Conservation (phyloP, 2,329 filamentous ascomycete species). For the Sarocladium brachiariae region DNA sequence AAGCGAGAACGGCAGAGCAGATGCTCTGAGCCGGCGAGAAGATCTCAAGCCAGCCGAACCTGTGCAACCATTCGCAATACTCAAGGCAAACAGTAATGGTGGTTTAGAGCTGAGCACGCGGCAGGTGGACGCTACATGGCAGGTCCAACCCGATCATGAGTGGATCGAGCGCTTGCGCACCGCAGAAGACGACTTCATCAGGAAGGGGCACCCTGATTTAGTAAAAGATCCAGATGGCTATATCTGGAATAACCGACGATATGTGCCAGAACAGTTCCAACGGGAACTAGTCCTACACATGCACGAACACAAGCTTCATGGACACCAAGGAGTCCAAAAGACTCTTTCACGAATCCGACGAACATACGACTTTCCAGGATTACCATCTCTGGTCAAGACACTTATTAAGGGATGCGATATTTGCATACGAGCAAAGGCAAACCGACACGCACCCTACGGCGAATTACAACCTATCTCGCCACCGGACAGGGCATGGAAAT, state of each 20-base stretch:
- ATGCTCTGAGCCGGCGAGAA: not conserved
- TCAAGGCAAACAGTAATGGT: no score
- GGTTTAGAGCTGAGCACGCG: no score
- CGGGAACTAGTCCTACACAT: not conserved
- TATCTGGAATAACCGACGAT: not conserved
- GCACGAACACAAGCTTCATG: no score
- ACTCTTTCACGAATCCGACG: not conserved
- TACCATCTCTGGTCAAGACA: not conserved
- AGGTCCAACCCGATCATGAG: no score
- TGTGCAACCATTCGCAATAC: no score
- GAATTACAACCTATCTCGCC: conserved; percentile 11
- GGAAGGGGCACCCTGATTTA: no score
- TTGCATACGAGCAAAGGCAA: conserved; percentile 7
- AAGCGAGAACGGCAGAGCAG: conserved; percentile 11
- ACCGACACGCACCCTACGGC: conserved; percentile 12
- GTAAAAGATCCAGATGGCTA: not conserved
- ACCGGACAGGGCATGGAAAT: conserved; percentile 11
- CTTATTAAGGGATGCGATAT: not conserved
- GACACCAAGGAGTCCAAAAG: no score
- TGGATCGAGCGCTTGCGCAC: no score
- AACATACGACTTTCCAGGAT: not conserved
- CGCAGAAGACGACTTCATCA: no score
- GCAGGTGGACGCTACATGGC: no score
- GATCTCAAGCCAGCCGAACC: not conserved
- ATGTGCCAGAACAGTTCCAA: not conserved